Base-by-base conservation (phyloP, 2,329 filamentous ascomycete species). In the Raffaelea ambrosiae region DNA sequence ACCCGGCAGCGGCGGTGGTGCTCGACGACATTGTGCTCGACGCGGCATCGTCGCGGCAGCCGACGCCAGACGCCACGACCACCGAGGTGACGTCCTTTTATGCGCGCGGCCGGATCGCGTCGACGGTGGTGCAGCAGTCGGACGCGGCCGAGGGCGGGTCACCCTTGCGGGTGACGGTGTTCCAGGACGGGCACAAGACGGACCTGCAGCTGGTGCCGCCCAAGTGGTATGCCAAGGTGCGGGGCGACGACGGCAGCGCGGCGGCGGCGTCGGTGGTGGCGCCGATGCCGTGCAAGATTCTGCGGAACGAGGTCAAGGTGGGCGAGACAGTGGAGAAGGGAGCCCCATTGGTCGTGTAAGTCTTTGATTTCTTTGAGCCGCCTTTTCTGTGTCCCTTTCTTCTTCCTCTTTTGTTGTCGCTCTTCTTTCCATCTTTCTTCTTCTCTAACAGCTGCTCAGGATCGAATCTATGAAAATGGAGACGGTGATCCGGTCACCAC, bases 271-370 rank as follows among this genome's bases (percentile, higher is more conserved):
- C 85, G 46, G 88, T 97, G 2, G 74, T 87, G 21, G 88, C 93
- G 20, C 93, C 93, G 0, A 98, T 98, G 93, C 93, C 93, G 2
- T 97, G 93, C 68, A 97, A 97, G 69, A 84, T 98, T 22, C 69
- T 98, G 52, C 81, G 88, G 55, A 93, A 96, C 43, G 87, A 95
- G 64, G 88, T 96, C 0, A 68, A 75, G 23, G 88, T 88, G 57
- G 93, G 93, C 0, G 81, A 95, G 54, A 68, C 66, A 42, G 93
- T 98, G 16, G 81, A 82, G 61, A 94, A 91, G 69, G 90, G 91
- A 41, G 82, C 91, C 49, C 81, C 88, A 7, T 69, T 98, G 49
- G 87, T 97, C 13, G 89, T 97, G 70, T 83, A 64, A 74, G 79
- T 72, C n/a, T 5, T 41, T 4, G 38, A 26, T 39, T 16, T 36